These are phyloP conservation scores for Podaxis carcinomalis DNA, from an alignment of 768 basidiomycete genomes.

Conservation along the genomic window DNA sequence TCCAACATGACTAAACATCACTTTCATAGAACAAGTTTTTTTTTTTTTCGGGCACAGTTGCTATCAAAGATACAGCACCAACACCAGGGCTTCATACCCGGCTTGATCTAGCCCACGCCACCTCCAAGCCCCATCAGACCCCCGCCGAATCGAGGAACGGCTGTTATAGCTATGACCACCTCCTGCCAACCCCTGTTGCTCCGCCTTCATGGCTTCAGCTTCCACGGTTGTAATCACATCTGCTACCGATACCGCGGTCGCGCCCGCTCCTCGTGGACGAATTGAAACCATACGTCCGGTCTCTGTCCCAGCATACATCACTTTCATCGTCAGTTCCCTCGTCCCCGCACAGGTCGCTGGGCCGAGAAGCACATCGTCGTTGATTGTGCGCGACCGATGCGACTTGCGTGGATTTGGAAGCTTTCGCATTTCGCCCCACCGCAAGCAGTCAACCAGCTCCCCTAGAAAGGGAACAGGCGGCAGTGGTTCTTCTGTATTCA, in stretches of 20 bases:
- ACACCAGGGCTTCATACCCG: not conserved
- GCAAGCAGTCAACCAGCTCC: not conserved
- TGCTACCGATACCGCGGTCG: not conserved
- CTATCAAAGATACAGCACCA: slow-evolving; percentile 2
- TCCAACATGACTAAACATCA: no score
- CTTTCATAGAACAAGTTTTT: no score
- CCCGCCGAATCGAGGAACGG: not conserved
- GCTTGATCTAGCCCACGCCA: not conserved
- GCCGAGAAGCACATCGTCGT: not conserved
- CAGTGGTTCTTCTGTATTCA: not conserved
- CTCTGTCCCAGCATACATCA: not conserved
- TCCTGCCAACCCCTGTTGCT: not conserved
- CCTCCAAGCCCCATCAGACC: not conserved
- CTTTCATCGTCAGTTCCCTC: not conserved
- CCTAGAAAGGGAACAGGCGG: not conserved
- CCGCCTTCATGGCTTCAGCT: not conserved
- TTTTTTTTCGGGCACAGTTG: not conserved
- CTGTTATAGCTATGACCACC: not conserved
- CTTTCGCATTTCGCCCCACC: not conserved
- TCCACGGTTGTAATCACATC: slow-evolving; percentile 3
- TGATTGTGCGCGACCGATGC: not conserved
- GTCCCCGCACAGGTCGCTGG: not conserved
- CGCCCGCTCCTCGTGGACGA: not conserved
- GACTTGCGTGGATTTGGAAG: not conserved
- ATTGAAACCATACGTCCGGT: not conserved